Evolutionary conservation across 805 yeast species (phyloP).

Genomic region (Kodamaea kakaduensis): DNA sequence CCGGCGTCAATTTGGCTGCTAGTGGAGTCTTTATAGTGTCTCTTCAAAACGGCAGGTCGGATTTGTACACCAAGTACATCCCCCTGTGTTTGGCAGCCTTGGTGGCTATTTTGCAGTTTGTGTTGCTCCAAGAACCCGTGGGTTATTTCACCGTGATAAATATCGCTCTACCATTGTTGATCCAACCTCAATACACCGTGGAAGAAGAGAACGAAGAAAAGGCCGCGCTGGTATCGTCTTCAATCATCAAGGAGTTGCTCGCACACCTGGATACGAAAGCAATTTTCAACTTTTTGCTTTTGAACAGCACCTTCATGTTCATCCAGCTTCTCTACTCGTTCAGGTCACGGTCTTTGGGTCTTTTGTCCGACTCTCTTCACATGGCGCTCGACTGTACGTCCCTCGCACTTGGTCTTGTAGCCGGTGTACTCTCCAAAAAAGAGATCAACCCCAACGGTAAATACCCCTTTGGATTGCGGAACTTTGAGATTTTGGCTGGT

Average conservation of each 20-base stretch:
- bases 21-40: conserved; percentile 23
- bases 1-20: conserved; percentile 25
- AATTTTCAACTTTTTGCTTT: conserved; percentile 78
- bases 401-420: conserved; percentile 80
- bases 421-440: conserved; percentile 53
- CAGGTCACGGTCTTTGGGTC: conserved; percentile 86
- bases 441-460: conserved; percentile 49
- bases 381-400: conserved; percentile 96
- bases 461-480: conserved; percentile 81
- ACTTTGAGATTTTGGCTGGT: conserved; percentile 90
- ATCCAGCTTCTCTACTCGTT: conserved; percentile 89
- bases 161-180: conserved; percentile 19
- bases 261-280: conserved; percentile 67
- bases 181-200: conserved; percentile 15
- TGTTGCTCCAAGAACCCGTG: conserved; percentile 15
- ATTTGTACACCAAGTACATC: conserved; percentile 14
- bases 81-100: conserved; percentile 18
- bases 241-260: conserved; percentile 29
- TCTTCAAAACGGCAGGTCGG: conserved; percentile 17
- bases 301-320: conserved; percentile 91
- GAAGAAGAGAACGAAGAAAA: conserved; percentile 3
- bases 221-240: neutral
- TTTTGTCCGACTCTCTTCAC: conserved; percentile 89
- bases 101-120: conserved; percentile 18
- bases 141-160: conserved; percentile 11